phyloP scores from a whole-genome alignment of 1,284 basidiomycete species.

The Ceratobasidium sp. region DNA sequence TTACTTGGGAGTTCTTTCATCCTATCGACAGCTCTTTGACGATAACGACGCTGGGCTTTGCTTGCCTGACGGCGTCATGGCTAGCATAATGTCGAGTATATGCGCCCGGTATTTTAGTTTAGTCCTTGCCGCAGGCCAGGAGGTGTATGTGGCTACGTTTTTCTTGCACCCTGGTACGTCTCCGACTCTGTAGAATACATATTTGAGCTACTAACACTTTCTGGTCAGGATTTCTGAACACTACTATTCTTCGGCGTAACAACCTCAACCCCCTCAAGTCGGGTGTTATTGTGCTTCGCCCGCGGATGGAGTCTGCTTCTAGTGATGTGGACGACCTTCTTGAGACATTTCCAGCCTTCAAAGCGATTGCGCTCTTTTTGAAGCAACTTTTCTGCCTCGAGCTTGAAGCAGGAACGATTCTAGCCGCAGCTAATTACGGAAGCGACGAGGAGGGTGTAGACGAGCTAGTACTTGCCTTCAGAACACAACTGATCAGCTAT shows the following conservation, averaged over 20 bases:
- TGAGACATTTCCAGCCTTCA: slow-evolving; percentile 3
- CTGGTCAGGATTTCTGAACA: background rate
- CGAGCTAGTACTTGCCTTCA: slow-evolving; percentile 12
- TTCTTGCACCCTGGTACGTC: slow-evolving; percentile 43
- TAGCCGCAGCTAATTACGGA: background rate
- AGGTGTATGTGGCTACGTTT: slow-evolving; percentile 41
- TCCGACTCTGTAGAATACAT: background rate
- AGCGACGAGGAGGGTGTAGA: background rate
- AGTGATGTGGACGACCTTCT: slow-evolving; percentile 10
- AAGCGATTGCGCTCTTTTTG: slow-evolving; percentile 10
- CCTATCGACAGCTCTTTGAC: slow-evolving; percentile 13
- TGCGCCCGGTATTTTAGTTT: slow-evolving; percentile 36
- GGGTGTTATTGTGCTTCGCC: background rate
- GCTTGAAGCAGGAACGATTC: slow-evolving; percentile 26
- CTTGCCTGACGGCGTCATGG: slow-evolving; percentile 22
- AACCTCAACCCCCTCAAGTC: slow-evolving; percentile 2
- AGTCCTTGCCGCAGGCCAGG: slow-evolving; percentile 32
- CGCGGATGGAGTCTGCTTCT: background rate
- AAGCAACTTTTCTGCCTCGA: slow-evolving; percentile 8
- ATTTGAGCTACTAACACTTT: background rate
- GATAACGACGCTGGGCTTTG: slow-evolving; percentile 34
- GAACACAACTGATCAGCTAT: slow-evolving; percentile 28
- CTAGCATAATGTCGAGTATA: background rate
- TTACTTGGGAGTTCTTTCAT: slow-evolving; percentile 38
- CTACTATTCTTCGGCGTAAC: slow-evolving; percentile 4